phyloP scores from a whole-genome alignment of 805 yeast genomes.

The Candida railenensis region DNA sequence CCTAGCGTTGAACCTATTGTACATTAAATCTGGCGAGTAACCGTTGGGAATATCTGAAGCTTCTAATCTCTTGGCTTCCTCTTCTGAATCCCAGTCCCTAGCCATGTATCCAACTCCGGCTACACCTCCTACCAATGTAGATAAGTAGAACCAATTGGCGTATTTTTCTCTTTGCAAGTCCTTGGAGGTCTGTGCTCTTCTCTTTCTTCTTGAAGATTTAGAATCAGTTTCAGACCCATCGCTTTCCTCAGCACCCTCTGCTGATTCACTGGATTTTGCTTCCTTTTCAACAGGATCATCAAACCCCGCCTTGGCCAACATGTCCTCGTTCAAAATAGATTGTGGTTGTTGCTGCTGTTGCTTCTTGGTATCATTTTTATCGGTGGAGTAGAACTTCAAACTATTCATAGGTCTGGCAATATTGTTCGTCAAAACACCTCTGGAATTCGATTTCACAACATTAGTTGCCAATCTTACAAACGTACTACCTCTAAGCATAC shows the following conservation, averaged over 20 bases:
- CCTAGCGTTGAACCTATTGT: constrained; percentile 69
- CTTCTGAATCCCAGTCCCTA: constrained; percentile 83
- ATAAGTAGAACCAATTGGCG: constrained; percentile 70
- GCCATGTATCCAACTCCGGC: constrained; percentile 65
- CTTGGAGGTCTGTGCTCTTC: constrained; percentile 59
- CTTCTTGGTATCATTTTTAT: background rate
- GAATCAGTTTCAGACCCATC: constrained; percentile 10
- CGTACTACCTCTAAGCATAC: constrained; percentile 1
- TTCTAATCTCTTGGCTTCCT: constrained; percentile 55
- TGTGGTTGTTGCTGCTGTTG: constrained; percentile 26
- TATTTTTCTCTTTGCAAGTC: constrained; percentile 81
- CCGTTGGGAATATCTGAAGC: constrained; percentile 62
- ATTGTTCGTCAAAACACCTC: background rate
- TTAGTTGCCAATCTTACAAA: background rate
- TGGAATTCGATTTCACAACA: background rate
- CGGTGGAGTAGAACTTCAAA: constrained; percentile 1
- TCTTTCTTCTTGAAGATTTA: constrained; percentile 36
- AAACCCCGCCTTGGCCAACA: constrained; percentile 81
- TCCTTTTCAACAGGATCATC: constrained; percentile 39
- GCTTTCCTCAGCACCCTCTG: constrained; percentile 12
- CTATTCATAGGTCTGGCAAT: background rate
- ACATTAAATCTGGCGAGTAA: constrained; percentile 61
- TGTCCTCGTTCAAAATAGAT: constrained; percentile 74
- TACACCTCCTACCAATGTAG: constrained; percentile 51
- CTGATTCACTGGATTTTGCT: constrained; percentile 7